These are phyloP conservation scores for Tinospora cordifolia DNA, from an alignment of 164 flowering plant genomes.

Conservation along the genomic window DNA sequence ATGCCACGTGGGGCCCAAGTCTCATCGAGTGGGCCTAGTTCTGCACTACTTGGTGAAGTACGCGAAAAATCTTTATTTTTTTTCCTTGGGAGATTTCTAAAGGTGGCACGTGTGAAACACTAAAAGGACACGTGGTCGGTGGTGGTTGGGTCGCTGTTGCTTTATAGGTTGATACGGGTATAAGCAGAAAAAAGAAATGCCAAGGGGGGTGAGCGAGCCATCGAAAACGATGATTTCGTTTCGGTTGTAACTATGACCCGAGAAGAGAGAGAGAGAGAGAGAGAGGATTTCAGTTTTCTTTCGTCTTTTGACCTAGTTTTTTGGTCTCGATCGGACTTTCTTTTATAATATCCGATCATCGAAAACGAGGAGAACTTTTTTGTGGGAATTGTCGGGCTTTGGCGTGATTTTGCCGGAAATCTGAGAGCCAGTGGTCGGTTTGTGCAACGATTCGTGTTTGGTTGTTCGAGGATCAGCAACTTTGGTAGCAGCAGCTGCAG, in stretches of 20 bases:
- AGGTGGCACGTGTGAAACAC: background rate
- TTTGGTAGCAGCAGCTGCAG: background rate
- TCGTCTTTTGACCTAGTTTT: constrained; percentile 5
- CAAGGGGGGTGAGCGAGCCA: background rate
- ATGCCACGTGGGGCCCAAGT: background rate
- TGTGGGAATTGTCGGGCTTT: constrained; percentile 12
- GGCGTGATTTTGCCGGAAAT: constrained; percentile 16
- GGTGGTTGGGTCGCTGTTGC: background rate
- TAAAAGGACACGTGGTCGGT: background rate
- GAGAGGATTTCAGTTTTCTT: constrained; percentile 5
- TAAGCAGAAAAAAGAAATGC: background rate
- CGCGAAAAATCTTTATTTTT: too few species aligned
- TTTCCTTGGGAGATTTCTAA: background rate
- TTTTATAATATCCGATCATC: constrained; percentile 5
- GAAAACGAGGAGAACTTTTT: background rate
- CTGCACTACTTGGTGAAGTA: background rate
- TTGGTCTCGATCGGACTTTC: constrained; percentile 1
- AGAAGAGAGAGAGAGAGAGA: constrained; percentile 6
- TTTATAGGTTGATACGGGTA: constrained; percentile 8
- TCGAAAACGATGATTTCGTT: constrained; percentile 13
- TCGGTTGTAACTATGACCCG: constrained; percentile 9
- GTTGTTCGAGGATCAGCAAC: background rate
- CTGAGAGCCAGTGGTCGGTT: constrained; percentile 1
- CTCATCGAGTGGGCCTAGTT: background rate
- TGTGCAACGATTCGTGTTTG: background rate